Evolutionary conservation across 2,329 filamentous ascomycete genomes (phyloP), one percentile per base, ranked within the genome.

Genomic region (Ilyonectria robusta): DNA sequence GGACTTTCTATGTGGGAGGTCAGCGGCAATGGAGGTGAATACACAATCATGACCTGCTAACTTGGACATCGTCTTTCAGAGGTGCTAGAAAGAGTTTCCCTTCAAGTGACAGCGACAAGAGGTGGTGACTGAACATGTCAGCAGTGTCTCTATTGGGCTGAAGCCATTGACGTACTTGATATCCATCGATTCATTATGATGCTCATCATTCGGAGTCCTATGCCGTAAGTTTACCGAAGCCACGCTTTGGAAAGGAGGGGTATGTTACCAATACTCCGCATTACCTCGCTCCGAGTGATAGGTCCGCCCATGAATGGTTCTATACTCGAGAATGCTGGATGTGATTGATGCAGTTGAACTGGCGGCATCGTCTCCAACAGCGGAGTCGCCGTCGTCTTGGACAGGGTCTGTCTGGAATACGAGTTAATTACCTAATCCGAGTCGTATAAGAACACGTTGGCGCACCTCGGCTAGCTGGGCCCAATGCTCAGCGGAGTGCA

Each of bases 21-120:
- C 8, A 78, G 70, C 33, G 10, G 6, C 33, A 65, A 13, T 71
- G 42, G 15, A 31, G 3, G 68, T 23, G 72, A 68, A 37, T 64
- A 40, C 9, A 19, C 19, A 17, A n/a, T 11, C 4, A 1, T 7
- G 6, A 0, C 31, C 58, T 1, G 19, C 37, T n/a, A 15, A 73
- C 78, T 47, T 78, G 73, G 0, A 73, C 67, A 0, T 75, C 70
- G 1, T 75, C 70, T n/a, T 76, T 75, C 1, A 73, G 17, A 1
- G 71, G 71, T 5, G 71, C 69, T 0, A 73, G 26, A 3, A 72
- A 63, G 0, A 73, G 50, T 0, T 69, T 70, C 0, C 59, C 69
- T 2, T 58, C 53, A 0, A 73, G 21, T 1, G 67, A 73, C 0
- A 73, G 21, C 0, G 62, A 72, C 6, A 73, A 26, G 1, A 73